Percentiles rank a stretch among this genome's conserved stretches.
Evolutionary conservation across 345 rosid genomes (phyloP).

Genomic region (Ceriops zippeliana): DNA sequence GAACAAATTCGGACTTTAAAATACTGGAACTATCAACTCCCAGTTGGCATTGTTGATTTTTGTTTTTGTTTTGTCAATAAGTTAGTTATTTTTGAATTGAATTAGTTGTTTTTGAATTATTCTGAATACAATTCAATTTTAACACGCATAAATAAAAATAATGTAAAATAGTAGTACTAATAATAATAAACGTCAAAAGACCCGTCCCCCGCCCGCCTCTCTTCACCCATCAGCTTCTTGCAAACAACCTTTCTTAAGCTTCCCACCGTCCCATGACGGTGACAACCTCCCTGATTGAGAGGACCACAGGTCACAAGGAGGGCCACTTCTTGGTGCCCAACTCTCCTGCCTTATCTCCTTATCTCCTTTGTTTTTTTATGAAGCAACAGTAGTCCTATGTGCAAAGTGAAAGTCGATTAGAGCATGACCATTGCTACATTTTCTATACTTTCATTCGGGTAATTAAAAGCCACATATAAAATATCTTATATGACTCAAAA

Average conservation of each 20-base stretch:
- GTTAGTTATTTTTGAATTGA: too few relatives aligned
- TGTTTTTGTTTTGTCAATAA: too few relatives aligned
- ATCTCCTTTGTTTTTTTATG: constrained; percentile 18
- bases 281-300: constrained; percentile 23
- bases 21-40: too few relatives aligned
- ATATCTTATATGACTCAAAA: too few relatives aligned
- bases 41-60: too few relatives aligned
- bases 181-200: not conserved
- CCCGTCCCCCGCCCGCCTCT: constrained; percentile 39
- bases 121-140: too few relatives aligned
- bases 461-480: not conserved
- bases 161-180: not conserved
- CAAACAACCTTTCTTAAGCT: constrained; percentile 33
- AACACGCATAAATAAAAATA: too few relatives aligned
- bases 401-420: not conserved
- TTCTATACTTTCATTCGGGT: not conserved
- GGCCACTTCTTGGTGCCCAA: constrained; percentile 9
- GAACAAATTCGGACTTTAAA: too few relatives aligned
- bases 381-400: not conserved
- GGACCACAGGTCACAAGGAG: constrained; percentile 23
- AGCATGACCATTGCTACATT: constrained; percentile 12
- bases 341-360: constrained; percentile 30
- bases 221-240: constrained; percentile 30
- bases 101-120: too few relatives aligned
- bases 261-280: constrained; percentile 32